phyloP scores from a whole-genome alignment of 192 early-diverging fungal genomes.

The Funneliformis mosseae region DNA sequence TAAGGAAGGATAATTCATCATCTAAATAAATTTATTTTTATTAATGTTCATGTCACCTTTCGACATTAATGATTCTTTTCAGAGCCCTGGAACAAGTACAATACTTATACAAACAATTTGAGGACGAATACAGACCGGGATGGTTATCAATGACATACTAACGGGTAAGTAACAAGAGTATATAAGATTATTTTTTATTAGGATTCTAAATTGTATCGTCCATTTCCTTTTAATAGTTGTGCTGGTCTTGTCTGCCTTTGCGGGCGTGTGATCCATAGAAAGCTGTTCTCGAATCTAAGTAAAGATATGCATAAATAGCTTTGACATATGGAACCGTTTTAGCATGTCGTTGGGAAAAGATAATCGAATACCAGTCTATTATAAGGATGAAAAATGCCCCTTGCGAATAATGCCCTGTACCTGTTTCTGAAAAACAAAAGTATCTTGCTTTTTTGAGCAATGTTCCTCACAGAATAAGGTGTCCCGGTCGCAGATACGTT shows the following conservation, averaged over 20 bases:
- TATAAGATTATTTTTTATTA: background rate
- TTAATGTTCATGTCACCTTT: conserved; percentile 24
- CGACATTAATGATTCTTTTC: conserved; percentile 22
- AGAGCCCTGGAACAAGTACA: conserved; percentile 29
- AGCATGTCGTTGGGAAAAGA: conserved; percentile 8
- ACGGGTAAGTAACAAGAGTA: conserved; percentile 30
- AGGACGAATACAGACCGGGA: conserved; percentile 14
- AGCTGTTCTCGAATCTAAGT: background rate
- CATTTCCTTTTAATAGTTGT: conserved; percentile 32
- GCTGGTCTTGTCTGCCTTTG: conserved; percentile 35
- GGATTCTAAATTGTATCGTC: conserved; percentile 10
- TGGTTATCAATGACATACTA: too few relatives aligned
- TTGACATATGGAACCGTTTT: conserved; percentile 28
- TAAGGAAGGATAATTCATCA: too few relatives aligned
- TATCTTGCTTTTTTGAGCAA: conserved; percentile 11
- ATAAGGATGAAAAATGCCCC: conserved; percentile 30
- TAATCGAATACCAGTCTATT: conserved; percentile 29
- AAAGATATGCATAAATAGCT: background rate
- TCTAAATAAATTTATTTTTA: too few relatives aligned
- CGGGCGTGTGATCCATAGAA: conserved; percentile 26
- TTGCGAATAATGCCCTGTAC: too few relatives aligned
- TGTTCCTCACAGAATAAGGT: conserved; percentile 32
- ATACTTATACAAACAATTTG: conserved; percentile 27
- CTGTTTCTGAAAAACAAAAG: conserved; percentile 14
- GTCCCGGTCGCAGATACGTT: background rate